These are phyloP conservation scores for Cyclotella distinguenda DNA, from an alignment of 108 stramenopile genomes.

Conservation along the genomic window DNA sequence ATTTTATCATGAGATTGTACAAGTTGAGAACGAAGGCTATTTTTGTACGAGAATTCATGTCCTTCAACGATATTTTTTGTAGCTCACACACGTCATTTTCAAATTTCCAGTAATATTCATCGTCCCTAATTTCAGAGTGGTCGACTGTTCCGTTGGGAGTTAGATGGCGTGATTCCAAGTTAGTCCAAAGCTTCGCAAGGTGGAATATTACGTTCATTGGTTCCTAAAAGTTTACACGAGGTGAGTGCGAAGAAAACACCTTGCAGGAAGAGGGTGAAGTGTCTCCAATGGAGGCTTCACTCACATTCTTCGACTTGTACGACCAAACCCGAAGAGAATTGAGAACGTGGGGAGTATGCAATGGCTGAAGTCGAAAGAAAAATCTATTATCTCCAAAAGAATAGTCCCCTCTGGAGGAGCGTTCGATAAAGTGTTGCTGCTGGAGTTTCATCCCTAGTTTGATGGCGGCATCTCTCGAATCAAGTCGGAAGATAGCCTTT, in stretches of 20 bases:
- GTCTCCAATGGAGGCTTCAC: too few species aligned
- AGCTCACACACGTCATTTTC: slow-evolving; percentile 66
- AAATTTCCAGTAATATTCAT: slow-evolving; percentile 43
- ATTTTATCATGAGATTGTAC: slow-evolving; percentile 79
- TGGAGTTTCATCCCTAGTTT: slow-evolving; percentile 36
- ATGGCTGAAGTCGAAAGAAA: slow-evolving; percentile 50
- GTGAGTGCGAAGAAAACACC: neutral
- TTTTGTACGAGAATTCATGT: slow-evolving; percentile 35
- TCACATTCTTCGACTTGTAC: slow-evolving; percentile 11
- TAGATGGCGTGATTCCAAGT: slow-evolving; percentile 31
- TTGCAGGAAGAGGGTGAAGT: too few species aligned
- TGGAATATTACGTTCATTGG: slow-evolving; percentile 31
- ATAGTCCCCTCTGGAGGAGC: slow-evolving; percentile 32
- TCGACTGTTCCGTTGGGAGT: slow-evolving; percentile 44
- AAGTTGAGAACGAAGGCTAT: slow-evolving; percentile 66
- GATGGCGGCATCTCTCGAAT: slow-evolving; percentile 33
- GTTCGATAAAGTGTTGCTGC: slow-evolving; percentile 28
- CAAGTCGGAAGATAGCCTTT: slow-evolving; percentile 14
- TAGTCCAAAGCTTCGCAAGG: slow-evolving; percentile 23
- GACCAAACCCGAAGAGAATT: slow-evolving; percentile 62
- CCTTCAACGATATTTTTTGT: slow-evolving; percentile 41
- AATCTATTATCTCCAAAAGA: slow-evolving; percentile 36
- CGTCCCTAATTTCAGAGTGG: slow-evolving; percentile 22
- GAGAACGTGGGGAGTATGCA: slow-evolving; percentile 43
- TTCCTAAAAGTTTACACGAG: slow-evolving; percentile 17